These are phyloP conservation scores for Blepharisma undulans DNA, from an alignment of 169 alveolate genomes.

Conservation along the genomic window DNA sequence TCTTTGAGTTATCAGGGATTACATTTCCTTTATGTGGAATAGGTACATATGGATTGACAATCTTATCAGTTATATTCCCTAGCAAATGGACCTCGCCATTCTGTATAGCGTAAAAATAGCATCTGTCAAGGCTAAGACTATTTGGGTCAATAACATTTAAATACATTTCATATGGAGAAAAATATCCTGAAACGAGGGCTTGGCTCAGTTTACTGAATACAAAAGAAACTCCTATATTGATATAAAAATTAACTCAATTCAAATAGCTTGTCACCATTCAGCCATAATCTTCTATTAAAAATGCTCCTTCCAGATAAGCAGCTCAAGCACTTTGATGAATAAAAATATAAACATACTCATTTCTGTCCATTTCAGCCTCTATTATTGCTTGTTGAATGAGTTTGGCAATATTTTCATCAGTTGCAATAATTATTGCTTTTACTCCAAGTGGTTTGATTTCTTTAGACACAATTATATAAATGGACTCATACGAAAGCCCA, in stretches of 20 bases:
- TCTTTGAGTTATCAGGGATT: not conserved
- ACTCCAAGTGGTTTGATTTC: not conserved
- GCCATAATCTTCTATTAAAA: not conserved
- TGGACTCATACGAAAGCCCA: not conserved
- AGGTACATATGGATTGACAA: not conserved
- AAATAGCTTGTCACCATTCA: not conserved
- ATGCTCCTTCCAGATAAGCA: not conserved
- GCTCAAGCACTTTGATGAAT: not conserved
- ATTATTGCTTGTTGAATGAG: not conserved
- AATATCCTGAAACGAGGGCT: no score
- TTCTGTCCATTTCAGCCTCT: not conserved
- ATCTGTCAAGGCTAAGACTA: not conserved
- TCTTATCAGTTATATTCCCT: not conserved
- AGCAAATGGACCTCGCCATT: not conserved
- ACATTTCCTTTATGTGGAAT: no score
- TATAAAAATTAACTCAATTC: no score
- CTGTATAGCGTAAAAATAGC: not conserved
- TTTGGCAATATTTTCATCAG: not conserved
- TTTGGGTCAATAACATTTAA: not conserved
- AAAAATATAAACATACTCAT: not conserved
- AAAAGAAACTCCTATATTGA: no score
- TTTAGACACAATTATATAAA: not conserved
- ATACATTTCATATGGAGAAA: no score
- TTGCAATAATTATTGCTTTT: not conserved
- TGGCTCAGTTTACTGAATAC: no score